Conservation (phyloP, 2,329 filamentous ascomycete genomes). For the Aureobasidium subglaciale region DNA sequence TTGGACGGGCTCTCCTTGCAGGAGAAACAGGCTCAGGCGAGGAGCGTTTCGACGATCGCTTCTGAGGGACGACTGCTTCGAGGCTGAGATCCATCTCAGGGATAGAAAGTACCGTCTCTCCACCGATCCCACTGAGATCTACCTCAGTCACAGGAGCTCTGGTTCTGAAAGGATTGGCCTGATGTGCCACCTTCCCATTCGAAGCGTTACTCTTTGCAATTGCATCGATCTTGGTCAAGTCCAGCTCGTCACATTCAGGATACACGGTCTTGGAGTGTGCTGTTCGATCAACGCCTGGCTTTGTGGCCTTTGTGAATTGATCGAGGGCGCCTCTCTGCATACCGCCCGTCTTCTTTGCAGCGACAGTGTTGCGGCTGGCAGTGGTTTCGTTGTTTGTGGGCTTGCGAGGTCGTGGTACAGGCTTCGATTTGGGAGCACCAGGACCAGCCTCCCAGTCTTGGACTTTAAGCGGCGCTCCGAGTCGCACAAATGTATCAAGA, state of each 20-base stretch:
- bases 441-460: constrained; percentile 54
- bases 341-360: constrained; percentile 13
- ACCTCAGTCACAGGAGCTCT: background rate
- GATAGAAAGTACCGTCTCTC: background rate
- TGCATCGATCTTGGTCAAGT: constrained; percentile 2
- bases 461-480: constrained; percentile 59
- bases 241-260: constrained; percentile 8
- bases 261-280: background rate
- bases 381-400: background rate
- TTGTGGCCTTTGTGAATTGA: constrained; percentile 17
- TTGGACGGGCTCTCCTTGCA: constrained; percentile 20
- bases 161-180: background rate
- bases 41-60: background rate
- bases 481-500: constrained; percentile 54
- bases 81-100: constrained; percentile 10
- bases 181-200: background rate
- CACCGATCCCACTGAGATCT: background rate
- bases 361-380: constrained; percentile 1
- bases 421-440: background rate
- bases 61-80: background rate
- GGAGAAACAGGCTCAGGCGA: constrained; percentile 23
- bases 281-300: constrained; percentile 15
- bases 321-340: constrained; percentile 20
- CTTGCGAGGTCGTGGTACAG: constrained; percentile 1
- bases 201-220: background rate